These are phyloP conservation scores for Drechslera avenae DNA, from an alignment of 2,329 filamentous ascomycete species.

Conservation along the genomic window DNA sequence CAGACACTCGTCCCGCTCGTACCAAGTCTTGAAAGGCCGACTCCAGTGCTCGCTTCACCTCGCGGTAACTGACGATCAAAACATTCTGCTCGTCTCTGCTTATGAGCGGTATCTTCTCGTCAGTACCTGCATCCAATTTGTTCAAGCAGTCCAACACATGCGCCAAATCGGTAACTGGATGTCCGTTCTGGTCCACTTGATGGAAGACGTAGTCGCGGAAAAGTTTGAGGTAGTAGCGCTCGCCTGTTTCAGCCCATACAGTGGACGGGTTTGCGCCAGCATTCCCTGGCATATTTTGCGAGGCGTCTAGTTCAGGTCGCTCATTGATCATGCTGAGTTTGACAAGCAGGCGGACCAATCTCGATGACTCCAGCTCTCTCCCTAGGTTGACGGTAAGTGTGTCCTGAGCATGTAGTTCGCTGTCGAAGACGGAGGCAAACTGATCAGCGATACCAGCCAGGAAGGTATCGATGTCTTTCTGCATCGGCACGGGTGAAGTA, in stretches of 20 bases:
- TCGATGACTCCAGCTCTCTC: constrained; percentile 87
- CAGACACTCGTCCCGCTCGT: constrained; percentile 38
- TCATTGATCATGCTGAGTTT: constrained; percentile 92
- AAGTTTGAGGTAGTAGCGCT: constrained; percentile 89
- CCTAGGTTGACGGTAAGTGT: constrained; percentile 72
- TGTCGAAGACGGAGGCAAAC: constrained; percentile 75
- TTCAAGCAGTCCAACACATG: constrained; percentile 88
- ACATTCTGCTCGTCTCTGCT: constrained; percentile 90
- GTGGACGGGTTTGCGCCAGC: constrained; percentile 36
- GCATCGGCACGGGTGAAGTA: constrained; percentile 41
- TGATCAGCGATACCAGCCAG: constrained; percentile 78
- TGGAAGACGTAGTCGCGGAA: constrained; percentile 98
- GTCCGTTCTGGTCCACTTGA: constrained; percentile 84
- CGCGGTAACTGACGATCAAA: constrained; percentile 87
- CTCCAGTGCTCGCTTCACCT: constrained; percentile 72
- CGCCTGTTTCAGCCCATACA: constrained; percentile 89
- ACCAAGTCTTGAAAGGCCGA: constrained; percentile 64
- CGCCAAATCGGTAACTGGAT: constrained; percentile 82
- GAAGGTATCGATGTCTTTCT: constrained; percentile 80
- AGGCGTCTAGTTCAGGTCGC: constrained; percentile 80
- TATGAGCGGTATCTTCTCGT: constrained; percentile 83
- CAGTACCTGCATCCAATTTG: constrained; percentile 87
- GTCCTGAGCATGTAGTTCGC: constrained; percentile 78
- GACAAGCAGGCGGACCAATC: constrained; percentile 76
- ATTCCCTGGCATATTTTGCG: constrained; percentile 52